A percentile compares a stretch with the other conserved stretches of the same genome.
These are phyloP conservation scores for Telfairia occidentalis DNA, from an alignment of 331 rosid species.

Conservation along the genomic window DNA sequence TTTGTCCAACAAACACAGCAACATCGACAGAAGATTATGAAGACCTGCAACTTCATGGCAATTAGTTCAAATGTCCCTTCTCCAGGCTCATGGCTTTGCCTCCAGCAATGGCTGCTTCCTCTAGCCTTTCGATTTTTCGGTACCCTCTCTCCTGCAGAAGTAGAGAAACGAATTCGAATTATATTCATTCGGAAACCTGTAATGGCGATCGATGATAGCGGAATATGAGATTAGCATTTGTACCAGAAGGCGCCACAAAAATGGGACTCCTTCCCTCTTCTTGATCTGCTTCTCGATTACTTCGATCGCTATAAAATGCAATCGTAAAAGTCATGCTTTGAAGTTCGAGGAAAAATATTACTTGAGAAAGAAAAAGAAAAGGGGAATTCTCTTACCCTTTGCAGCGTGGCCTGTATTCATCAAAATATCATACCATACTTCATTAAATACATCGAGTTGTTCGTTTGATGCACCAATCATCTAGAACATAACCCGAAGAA, in stretches of 20 bases:
- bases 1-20: background rate
- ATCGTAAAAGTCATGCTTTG: constrained; percentile 1
- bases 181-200: background rate
- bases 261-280: constrained; percentile 56
- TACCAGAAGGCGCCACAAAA: constrained; percentile 72
- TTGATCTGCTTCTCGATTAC: constrained; percentile 41
- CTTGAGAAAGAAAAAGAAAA: background rate
- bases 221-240: background rate
- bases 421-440: constrained; percentile 64
- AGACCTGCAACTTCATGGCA: constrained; percentile 1
- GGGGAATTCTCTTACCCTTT: constrained; percentile 35
- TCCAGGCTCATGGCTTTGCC: constrained; percentile 54
- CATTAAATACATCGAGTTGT: constrained; percentile 77
- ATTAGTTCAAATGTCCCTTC: constrained; percentile 35
- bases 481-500: constrained; percentile 21
- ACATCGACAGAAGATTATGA: background rate
- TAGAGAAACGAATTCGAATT: background rate
- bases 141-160: constrained; percentile 60
- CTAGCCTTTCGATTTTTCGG: constrained; percentile 31
- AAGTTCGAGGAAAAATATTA: constrained; percentile 8
- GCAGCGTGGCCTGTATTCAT: constrained; percentile 42
- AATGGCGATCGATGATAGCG: background rate
- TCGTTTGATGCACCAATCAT: constrained; percentile 80
- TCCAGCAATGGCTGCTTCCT: constrained; percentile 41
- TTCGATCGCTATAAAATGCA: constrained; percentile 39